Evolutionary conservation across 805 yeast species (phyloP).

Genomic region (Soucietia sequanensis): DNA sequence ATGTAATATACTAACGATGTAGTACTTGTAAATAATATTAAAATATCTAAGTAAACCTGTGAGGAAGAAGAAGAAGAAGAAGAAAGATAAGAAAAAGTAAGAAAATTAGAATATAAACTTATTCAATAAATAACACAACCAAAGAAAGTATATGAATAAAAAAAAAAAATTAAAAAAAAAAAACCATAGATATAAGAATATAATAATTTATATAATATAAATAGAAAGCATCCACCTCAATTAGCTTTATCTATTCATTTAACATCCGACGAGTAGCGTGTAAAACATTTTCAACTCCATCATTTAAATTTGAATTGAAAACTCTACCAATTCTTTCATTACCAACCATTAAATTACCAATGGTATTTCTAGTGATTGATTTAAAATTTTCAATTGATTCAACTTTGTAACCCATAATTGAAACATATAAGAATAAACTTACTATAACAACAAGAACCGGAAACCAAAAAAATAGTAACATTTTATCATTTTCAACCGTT

Average conservation of each 20-base stretch:
- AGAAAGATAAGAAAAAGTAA: not conserved
- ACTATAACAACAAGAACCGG: conserved; percentile 66
- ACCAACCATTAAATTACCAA: conserved; percentile 45
- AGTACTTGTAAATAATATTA: no score
- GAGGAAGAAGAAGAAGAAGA: no score
- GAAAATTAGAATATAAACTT: not conserved
- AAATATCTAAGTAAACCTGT: no score
- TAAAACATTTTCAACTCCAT: conserved; percentile 3
- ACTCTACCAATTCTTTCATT: conserved; percentile 40
- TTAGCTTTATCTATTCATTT: conserved; percentile 1
- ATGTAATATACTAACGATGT: no score
- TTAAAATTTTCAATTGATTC: conserved; percentile 35
- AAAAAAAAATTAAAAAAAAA: no score
- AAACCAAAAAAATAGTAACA: conserved; percentile 88
- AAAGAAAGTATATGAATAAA: no score
- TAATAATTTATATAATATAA: not conserved
- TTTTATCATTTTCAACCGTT: conserved; percentile 66
- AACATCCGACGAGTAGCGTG: conserved; percentile 4
- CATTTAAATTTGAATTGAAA: conserved; percentile 18
- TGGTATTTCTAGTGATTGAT: conserved; percentile 29
- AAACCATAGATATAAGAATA: no score
- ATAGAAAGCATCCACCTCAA: no score
- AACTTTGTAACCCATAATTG: conserved; percentile 39
- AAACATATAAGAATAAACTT: conserved; percentile 44
- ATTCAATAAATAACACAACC: no score